phyloP scores from a whole-genome alignment of 768 basidiomycete species.

The Boletus fagicola region DNA sequence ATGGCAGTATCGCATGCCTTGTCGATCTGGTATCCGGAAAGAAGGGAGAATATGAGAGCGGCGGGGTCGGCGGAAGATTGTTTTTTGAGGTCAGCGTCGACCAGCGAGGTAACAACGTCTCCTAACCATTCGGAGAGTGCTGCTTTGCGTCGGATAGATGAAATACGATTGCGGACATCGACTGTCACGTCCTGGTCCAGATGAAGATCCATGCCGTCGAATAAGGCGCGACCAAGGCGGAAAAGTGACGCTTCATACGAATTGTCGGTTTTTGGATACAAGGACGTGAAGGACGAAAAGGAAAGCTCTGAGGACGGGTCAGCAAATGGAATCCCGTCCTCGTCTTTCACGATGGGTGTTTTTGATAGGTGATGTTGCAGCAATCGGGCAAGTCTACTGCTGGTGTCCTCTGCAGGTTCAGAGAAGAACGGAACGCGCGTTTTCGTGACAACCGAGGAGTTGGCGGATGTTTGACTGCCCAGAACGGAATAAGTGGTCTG shows the following conservation, averaged over 20 bases:
- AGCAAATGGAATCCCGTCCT: constrained; percentile 67
- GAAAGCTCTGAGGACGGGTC: constrained; percentile 60
- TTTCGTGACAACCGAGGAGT: constrained; percentile 57
- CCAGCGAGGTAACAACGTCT: constrained; percentile 60
- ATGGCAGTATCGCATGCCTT: constrained; percentile 74
- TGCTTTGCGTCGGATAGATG: constrained; percentile 67
- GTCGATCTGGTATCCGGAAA: constrained; percentile 87
- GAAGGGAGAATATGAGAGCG: constrained; percentile 64
- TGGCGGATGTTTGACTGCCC: constrained; percentile 53
- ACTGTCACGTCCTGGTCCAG: constrained; percentile 52
- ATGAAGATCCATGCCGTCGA: constrained; percentile 75
- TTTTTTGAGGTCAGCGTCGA: constrained; percentile 69
- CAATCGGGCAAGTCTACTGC: constrained; percentile 53
- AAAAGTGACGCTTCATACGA: constrained; percentile 79
- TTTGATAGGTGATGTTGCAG: constrained; percentile 75
- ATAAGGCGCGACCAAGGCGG: constrained; percentile 84
- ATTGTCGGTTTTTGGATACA: constrained; percentile 69
- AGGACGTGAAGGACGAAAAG: constrained; percentile 73
- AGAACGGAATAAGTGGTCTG: constrained; percentile 5
- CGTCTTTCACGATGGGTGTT: constrained; percentile 69
- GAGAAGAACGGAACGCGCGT: constrained; percentile 46
- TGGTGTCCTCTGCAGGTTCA: constrained; percentile 31
- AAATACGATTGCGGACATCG: constrained; percentile 61
- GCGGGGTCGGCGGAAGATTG: constrained; percentile 44
- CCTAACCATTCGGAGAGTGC: constrained; percentile 86